Evolutionary conservation across 371 early-diverging fungal species (phyloP), one percentile per base, ranked within the genome.

Genomic region (Thermomucor indicae-seudaticae): DNA sequence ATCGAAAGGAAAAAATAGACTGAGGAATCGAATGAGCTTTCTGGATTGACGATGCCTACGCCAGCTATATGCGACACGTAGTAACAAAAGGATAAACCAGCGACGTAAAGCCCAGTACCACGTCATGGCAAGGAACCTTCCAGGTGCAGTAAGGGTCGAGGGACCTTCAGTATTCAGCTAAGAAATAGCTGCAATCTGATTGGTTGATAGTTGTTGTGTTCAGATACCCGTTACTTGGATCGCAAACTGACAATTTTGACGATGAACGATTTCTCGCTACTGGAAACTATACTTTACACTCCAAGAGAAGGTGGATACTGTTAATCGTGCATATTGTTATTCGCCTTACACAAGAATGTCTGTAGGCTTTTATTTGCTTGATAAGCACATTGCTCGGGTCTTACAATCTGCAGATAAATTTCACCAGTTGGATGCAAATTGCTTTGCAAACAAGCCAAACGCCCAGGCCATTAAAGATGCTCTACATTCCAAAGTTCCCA

Each of bases 251-350:
- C 20, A 43, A 43, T 11, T 3, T 37, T 11, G 16, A 43, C 56
- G 32, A 56, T 61, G 53, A 31, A 50, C 7, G 37, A 62, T 0
- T 53, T 75, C 27, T 60, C 64, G n/a, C 47, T 81, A 10, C 55
- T 81, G 25, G 82, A 81, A 47, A 81, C 82, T 1, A 68, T 81
- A 24, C 52, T 81, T 4, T 81, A 69, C 47, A 67, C 59, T 24
- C 82, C 82, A 12, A 24, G 37, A 2, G 46, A 67, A 55, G 82
- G 81, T 68, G 49, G 32, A 43, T 1, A 10, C 19, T 28, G 3
- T 12, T 28, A 41, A 1, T 29, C 37, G 1, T 53, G 43, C 43
- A 14, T 56, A 1, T 22, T 25, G 11, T 23, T 47, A 31, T 20
- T 57, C 4, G 14, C 47, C 48, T 16, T 20, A 37, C 45, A 22